These are phyloP conservation scores for Taphrina sp. DNA, from an alignment of 1,139 yeast species.

Conservation along the genomic window DNA sequence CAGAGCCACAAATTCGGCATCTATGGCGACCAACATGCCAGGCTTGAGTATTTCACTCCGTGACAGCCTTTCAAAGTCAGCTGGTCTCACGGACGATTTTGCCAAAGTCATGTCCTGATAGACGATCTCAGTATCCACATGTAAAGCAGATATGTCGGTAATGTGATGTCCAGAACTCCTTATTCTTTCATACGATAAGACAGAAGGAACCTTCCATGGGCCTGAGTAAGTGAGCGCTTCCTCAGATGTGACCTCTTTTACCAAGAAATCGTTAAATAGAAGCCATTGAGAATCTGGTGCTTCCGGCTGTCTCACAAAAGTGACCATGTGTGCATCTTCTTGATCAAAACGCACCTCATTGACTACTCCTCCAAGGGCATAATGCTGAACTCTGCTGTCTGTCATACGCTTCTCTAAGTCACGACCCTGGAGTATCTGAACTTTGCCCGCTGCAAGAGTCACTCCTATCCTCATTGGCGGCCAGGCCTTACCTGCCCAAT, in stretches of 20 bases:
- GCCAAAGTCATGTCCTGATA: constrained; percentile 64
- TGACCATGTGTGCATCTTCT: constrained; percentile 44
- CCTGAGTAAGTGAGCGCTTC: constrained; percentile 67
- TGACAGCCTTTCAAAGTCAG: constrained; percentile 17
- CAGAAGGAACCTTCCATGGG: constrained; percentile 82
- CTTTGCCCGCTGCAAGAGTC: constrained; percentile 26
- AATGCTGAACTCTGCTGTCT: constrained; percentile 33
- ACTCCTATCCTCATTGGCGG: constrained; percentile 33
- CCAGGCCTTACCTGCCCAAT: constrained; percentile 36
- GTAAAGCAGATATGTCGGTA: constrained; percentile 1
- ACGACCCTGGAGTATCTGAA: constrained; percentile 31
- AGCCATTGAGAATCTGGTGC: constrained; percentile 56
- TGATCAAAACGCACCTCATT: constrained; percentile 44
- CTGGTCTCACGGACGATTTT: constrained; percentile 47
- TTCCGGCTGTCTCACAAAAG: constrained; percentile 48
- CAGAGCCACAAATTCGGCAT: constrained; percentile 90
- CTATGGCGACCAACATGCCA: constrained; percentile 84
- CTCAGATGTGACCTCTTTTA: constrained; percentile 66
- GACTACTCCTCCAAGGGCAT: constrained; percentile 45
- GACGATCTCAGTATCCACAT: constrained; percentile 48
- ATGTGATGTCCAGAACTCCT: not conserved
- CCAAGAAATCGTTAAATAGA: constrained; percentile 87
- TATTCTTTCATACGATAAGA: constrained; percentile 55
- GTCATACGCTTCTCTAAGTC: constrained; percentile 33
- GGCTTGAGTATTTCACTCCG: constrained; percentile 42